A percentile compares a stretch with the other conserved stretches of the same genome.
phyloP scores from a whole-genome alignment of 768 basidiomycete species.

The Kwoniella newhampshirensis region DNA sequence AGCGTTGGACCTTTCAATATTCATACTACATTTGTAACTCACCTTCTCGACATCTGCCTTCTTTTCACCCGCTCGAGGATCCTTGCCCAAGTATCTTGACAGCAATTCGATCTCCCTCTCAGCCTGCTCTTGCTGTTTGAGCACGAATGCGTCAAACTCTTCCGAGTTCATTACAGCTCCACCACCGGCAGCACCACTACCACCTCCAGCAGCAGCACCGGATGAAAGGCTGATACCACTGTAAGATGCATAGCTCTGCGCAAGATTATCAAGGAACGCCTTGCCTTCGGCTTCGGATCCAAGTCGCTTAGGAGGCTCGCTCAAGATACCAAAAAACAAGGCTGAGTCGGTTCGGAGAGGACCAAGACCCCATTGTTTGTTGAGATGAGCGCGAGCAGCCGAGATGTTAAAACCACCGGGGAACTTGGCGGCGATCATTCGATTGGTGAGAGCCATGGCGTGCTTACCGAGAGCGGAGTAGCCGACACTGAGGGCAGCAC shows the following conservation, averaged over 20 bases:
- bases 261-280: conserved; percentile 84
- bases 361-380: conserved; percentile 95
- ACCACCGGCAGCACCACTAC: conserved; percentile 61
- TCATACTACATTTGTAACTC: conserved; percentile 54
- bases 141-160: conserved; percentile 94
- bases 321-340: conserved; percentile 82
- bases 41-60: conserved; percentile 84
- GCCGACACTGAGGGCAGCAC: conserved; percentile 74
- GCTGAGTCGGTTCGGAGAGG: conserved; percentile 84
- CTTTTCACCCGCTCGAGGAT: conserved; percentile 88
- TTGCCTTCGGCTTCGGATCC: conserved; percentile 89
- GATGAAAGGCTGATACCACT: conserved; percentile 79
- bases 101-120: conserved; percentile 91
- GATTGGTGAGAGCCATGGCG: conserved; percentile 81
- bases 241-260: conserved; percentile 79
- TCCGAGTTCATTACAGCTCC: conserved; percentile 95
- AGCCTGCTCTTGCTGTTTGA: conserved; percentile 87
- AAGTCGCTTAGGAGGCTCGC: conserved; percentile 91
- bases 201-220: conserved; percentile 64
- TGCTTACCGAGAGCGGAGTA: conserved; percentile 86
- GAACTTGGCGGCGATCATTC: conserved; percentile 93
- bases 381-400: conserved; percentile 80
- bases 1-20: conserved; percentile 2
- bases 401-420: conserved; percentile 97
- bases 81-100: conserved; percentile 92